These are phyloP conservation scores for Letharia columbiana DNA, from an alignment of 495 filamentous ascomycete species.

Conservation along the genomic window DNA sequence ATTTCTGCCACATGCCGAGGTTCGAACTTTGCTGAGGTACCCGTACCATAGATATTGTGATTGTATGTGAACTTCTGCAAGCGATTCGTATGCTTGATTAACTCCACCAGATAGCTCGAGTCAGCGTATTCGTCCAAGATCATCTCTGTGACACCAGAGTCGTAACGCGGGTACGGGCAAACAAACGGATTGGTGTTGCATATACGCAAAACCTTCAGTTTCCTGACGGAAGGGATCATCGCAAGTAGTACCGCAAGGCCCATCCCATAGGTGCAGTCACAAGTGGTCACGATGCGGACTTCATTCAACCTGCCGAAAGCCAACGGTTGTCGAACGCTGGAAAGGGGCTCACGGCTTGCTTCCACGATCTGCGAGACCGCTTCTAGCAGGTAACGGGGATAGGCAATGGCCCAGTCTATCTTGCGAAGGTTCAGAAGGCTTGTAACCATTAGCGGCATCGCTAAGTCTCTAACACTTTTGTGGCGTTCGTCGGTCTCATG, in stretches of 20 bases:
- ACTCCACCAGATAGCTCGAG: neutral
- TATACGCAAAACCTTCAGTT: neutral
- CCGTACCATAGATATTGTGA: neutral
- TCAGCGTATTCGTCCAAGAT: neutral
- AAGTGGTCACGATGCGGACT: neutral
- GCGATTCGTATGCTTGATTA: neutral
- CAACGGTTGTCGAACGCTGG: neutral
- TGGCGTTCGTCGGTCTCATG: no score
- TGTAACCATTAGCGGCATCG: neutral
- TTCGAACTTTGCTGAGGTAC: neutral
- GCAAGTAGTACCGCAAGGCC: neutral
- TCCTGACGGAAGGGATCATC: neutral
- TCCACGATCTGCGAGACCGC: neutral
- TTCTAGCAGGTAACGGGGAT: neutral
- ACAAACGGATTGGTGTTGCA: neutral
- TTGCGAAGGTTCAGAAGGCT: neutral
- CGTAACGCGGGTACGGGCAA: neutral
- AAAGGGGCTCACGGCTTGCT: neutral
- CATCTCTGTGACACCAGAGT: neutral
- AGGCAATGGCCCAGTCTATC: neutral
- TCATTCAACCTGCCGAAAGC: neutral
- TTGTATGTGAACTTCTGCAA: neutral
- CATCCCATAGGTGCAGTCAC: neutral
- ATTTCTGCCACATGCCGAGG: neutral
- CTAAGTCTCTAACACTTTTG: neutral